phyloP scores from a whole-genome alignment of 371 early-diverging fungal genomes.

The Furculomyces boomerangus region DNA sequence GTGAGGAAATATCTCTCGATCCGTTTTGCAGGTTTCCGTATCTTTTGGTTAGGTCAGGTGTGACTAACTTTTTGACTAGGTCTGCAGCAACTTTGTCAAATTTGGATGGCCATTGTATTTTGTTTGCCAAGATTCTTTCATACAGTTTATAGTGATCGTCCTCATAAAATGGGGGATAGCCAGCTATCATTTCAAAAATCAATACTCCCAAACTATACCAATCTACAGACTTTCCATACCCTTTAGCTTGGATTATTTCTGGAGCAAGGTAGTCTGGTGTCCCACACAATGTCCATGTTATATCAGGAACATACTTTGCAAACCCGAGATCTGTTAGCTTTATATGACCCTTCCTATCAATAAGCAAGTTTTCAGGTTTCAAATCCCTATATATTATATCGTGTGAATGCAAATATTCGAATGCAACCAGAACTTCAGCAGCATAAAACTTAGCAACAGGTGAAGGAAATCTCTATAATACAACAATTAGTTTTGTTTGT shows the following conservation, averaged over 20 bases:
- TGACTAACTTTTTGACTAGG: slow-evolving; percentile 69
- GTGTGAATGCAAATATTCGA: slow-evolving; percentile 77
- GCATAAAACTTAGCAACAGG: slow-evolving; percentile 73
- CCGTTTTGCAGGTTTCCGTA: slow-evolving; percentile 85
- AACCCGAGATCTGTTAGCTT: slow-evolving; percentile 99
- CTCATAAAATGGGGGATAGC: slow-evolving; percentile 93
- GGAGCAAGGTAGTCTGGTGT: slow-evolving; percentile 98
- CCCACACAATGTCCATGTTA: slow-evolving; percentile 96
- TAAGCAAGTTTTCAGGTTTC: slow-evolving; percentile 79
- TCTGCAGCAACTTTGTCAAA: slow-evolving; percentile 82
- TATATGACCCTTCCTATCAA: slow-evolving; percentile 84
- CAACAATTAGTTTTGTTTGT: too few species aligned
- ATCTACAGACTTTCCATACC: slow-evolving; percentile 90
- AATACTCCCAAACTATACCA: slow-evolving; percentile 94
- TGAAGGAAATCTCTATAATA: slow-evolving; percentile 51
- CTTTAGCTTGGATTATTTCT: slow-evolving; percentile 89
- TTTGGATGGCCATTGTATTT: slow-evolving; percentile 70
- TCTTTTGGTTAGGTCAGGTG: slow-evolving; percentile 73
- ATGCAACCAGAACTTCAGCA: slow-evolving; percentile 50
- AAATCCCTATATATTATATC: slow-evolving; percentile 93
- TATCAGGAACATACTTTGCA: slow-evolving; percentile 85
- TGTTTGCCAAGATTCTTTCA: slow-evolving; percentile 82
- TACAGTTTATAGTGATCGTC: slow-evolving; percentile 88
- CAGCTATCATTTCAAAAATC: slow-evolving; percentile 85
- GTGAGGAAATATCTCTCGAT: slow-evolving; percentile 74